These are phyloP conservation scores for Pichia sp. DNA, from an alignment of 1,139 yeast genomes.

Conservation along the genomic window DNA sequence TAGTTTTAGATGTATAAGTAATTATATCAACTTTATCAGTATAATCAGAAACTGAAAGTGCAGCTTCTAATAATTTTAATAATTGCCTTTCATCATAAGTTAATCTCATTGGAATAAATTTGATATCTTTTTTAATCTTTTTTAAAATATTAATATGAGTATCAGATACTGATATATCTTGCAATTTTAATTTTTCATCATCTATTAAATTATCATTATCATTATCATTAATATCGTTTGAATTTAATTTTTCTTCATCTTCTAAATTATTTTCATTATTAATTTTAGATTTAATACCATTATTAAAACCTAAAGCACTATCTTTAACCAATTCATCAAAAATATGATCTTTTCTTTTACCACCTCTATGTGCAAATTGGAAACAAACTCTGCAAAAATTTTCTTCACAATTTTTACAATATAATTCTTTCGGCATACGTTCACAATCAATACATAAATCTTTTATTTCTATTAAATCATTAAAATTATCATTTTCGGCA, in stretches of 20 bases:
- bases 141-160: constrained; percentile 19
- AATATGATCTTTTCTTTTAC: constrained; percentile 43
- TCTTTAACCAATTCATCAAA: constrained; percentile 21
- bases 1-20: constrained; percentile 55
- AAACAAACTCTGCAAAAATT: constrained; percentile 62
- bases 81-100: constrained; percentile 61
- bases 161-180: constrained; percentile 11
- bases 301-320: constrained; percentile 4
- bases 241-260: constrained; percentile 1
- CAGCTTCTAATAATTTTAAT: constrained; percentile 56
- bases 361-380: constrained; percentile 59
- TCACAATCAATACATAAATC: constrained; percentile 54
- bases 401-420: constrained; percentile 55
- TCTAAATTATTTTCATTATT: constrained; percentile 22
- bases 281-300: constrained; percentile 21
- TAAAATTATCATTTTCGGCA: no score
- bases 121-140: constrained; percentile 41
- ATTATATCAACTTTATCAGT: constrained; percentile 68
- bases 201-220: constrained; percentile 14
- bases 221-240: constrained; percentile 18
- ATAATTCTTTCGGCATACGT: constrained; percentile 58
- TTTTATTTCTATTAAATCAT: constrained; percentile 1
- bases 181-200: constrained; percentile 3
- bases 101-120: constrained; percentile 59
- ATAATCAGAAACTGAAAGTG: constrained; percentile 65